Evolutionary conservation across 345 rosid genomes (phyloP).

Genomic region (Toxicodendron radicans): DNA sequence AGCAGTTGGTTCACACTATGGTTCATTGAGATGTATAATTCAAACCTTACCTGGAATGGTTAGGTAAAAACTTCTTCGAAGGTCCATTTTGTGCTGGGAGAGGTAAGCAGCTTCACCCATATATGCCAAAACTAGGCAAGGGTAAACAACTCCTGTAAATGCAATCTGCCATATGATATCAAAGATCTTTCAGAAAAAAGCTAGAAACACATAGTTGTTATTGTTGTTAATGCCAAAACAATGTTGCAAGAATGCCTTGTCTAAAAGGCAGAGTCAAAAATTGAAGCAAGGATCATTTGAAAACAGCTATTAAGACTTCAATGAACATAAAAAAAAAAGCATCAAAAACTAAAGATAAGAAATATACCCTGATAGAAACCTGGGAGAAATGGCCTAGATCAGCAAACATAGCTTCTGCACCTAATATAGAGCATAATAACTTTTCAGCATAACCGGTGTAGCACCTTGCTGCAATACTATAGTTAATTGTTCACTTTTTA

Average conservation of each 20-base stretch:
- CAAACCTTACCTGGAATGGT: slow-evolving; percentile 33
- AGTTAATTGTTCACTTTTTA: not conserved
- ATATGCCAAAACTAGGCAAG: slow-evolving; percentile 39
- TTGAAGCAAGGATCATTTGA: not conserved
- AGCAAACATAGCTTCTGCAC: slow-evolving; percentile 47
- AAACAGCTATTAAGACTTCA: not conserved
- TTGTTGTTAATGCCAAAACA: too few species aligned
- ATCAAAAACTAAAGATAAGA: not conserved
- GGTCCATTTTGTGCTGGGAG: slow-evolving; percentile 32
- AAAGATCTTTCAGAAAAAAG: too few species aligned
- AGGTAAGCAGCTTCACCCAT: slow-evolving; percentile 48
- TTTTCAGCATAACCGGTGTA: not conserved
- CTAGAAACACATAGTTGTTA: too few species aligned
- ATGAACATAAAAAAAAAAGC: not conserved
- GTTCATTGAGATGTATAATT: not conserved
- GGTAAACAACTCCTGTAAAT: slow-evolving; percentile 35
- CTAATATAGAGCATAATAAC: slow-evolving; percentile 6
- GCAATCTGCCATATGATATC: slow-evolving; percentile 28
- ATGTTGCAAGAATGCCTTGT: too few species aligned
- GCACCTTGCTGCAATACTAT: not conserved
- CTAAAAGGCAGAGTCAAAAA: not conserved
- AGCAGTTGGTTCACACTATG: not conserved
- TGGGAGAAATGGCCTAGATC: slow-evolving; percentile 46
- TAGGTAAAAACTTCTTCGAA: slow-evolving; percentile 33
- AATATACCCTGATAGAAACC: slow-evolving; percentile 31